Conservation (phyloP, 768 basidiomycete species). For the Suillus luteus region DNA sequence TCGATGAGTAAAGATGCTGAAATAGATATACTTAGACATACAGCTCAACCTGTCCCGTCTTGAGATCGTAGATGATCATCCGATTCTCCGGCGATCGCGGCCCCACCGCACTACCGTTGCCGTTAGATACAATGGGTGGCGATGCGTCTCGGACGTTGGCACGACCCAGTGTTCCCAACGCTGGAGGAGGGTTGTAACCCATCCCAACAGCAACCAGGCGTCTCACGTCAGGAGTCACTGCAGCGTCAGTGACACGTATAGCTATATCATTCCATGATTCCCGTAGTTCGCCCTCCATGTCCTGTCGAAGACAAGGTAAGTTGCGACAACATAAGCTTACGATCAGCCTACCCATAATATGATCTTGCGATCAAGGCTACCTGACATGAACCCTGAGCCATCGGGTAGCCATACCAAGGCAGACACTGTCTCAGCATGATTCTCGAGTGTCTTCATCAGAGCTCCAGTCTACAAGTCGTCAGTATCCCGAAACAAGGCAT, state of each 20-base stretch:
- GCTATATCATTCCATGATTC: slow-evolving; percentile 69
- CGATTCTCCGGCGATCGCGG: slow-evolving; percentile 50
- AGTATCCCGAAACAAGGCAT: slow-evolving; percentile 12
- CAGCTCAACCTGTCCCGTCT: slow-evolving; percentile 67
- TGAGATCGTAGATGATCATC: slow-evolving; percentile 77
- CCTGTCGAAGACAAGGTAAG: slow-evolving; percentile 46
- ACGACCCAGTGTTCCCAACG: slow-evolving; percentile 22
- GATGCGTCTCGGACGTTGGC: slow-evolving; percentile 39
- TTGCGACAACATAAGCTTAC: slow-evolving; percentile 13
- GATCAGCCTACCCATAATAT: slow-evolving; percentile 71
- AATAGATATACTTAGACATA: slow-evolving; percentile 41
- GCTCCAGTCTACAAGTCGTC: slow-evolving; percentile 63
- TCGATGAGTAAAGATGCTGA: slow-evolving; percentile 15
- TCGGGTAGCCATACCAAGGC: slow-evolving; percentile 88
- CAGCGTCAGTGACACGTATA: slow-evolving; percentile 85
- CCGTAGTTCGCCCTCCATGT: slow-evolving; percentile 68
- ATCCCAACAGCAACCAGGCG: slow-evolving; percentile 87
- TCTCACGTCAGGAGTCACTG: slow-evolving; percentile 81
- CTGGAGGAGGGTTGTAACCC: slow-evolving; percentile 39
- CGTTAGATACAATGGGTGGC: slow-evolving; percentile 33
- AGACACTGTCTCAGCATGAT: slow-evolving; percentile 82
- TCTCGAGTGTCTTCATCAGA: slow-evolving; percentile 62
- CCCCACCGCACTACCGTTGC: slow-evolving; percentile 35
- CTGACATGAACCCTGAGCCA: slow-evolving; percentile 87
- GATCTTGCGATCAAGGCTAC: slow-evolving; percentile 82